Base-by-base conservation (phyloP, 73 alveolate genomes). In the Paraurostyla sp. region DNA sequence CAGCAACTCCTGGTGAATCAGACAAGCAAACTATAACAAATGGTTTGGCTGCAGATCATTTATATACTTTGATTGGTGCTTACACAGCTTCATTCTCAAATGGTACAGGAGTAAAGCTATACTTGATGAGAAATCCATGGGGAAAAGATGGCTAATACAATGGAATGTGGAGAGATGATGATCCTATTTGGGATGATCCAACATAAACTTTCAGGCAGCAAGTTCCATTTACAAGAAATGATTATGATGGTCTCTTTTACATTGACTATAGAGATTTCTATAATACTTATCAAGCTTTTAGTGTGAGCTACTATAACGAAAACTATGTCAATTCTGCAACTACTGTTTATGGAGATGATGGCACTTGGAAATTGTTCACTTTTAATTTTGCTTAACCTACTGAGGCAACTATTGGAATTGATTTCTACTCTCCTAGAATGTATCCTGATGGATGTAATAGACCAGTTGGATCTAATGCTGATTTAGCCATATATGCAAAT, bases 161-260 rank as follows among this genome's bases (percentile, higher is more conserved):
- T n/a, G 81, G 81, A 63, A 11, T 22, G 9, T 63, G 81, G 81
- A 63, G 27, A 18, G 81, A 63, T 63, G 27, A 16, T 25, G 81
- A 63, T 63, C 48, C 48, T 9, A 63, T 56, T 56, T 56, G 71
- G 71, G 15, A 15, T 56, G 81, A 63, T 63, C 23, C n/a, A 63
- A 63, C 27, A 6, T 9, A 63, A 7, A 25, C 11, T 15, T 63
- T 25, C 13, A 20, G 25, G 9, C 11, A n/a, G 13, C 57, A 63
- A 30, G 54, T 63, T 63, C 57, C 57, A 7, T 63, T 18, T 63
- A 23, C 27, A 25, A 63, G 27, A 15, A 46, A 46, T 46, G 59
- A 15, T 6, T 18, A 30, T 23, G 81, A 63, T 30, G 81, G 81
- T 30, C 13, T 25, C 13, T 63, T 63, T 62, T 63, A 18, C 54